A percentile compares a stretch with the other conserved stretches of the same genome.
Conservation (phyloP, 2,329 filamentous ascomycete genomes). For the Lasiodiplodia gonubiensis region DNA sequence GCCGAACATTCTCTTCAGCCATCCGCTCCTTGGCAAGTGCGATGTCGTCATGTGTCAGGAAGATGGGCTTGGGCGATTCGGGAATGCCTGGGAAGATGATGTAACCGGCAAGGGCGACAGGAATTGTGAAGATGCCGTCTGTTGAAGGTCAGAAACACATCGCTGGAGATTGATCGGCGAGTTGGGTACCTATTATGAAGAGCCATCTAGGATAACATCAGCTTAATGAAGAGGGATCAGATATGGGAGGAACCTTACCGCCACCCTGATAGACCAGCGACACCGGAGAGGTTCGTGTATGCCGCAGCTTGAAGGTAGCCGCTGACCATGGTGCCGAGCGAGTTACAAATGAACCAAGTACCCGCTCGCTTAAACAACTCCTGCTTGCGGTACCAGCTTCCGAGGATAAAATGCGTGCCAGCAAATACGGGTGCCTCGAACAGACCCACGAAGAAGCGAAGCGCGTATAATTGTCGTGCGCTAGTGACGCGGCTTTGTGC, state of each 20-base stretch:
- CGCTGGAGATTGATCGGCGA: too few relatives aligned
- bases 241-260: neutral
- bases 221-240: conserved; percentile 30
- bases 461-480: conserved; percentile 47
- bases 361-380: conserved; percentile 61
- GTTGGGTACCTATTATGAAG: conserved; percentile 55
- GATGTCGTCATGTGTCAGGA: conserved; percentile 49
- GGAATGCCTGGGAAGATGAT: conserved; percentile 61
- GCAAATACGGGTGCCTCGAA: conserved; percentile 45
- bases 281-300: conserved; percentile 59
- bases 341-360: conserved; percentile 60
- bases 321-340: conserved; percentile 62
- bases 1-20: conserved; percentile 39
- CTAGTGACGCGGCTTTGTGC: conserved; percentile 47
- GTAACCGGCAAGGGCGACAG: conserved; percentile 61
- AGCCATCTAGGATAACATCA: conserved; percentile 50
- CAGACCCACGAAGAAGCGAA: conserved; percentile 46
- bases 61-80: conserved; percentile 56
- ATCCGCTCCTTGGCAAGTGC: conserved; percentile 41
- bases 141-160: neutral
- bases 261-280: conserved; percentile 58
- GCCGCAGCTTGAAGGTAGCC: conserved; percentile 63
- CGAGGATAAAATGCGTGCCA: conserved; percentile 46
- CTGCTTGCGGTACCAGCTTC: conserved; percentile 51
- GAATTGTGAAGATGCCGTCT: conserved; percentile 62